Evolutionary conservation across 1,139 yeast species (phyloP), one percentile per base, ranked within the genome.

Genomic region (Sugiyamaella paludigena): DNA sequence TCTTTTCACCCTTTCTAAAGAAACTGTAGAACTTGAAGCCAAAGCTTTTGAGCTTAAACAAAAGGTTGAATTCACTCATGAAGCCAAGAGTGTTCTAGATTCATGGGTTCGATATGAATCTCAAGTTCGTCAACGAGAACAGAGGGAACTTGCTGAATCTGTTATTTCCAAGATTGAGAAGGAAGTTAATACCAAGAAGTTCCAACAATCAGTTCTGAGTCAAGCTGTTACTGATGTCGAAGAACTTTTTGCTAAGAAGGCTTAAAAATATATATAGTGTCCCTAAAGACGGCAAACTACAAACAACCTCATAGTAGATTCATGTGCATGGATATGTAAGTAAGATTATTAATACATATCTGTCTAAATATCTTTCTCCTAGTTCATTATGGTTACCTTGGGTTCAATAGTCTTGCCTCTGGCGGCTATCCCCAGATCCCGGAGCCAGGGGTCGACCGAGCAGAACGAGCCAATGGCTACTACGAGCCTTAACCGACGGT

Each of bases 71-170:
- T 81, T 88, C 63, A 92, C 95, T 54, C 64, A 76, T 55, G 96
- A 89, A 78, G 98, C 98, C 67, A 89, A 86, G 78, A 75, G 95
- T 52, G 95, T 92, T 54, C 83, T 92, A 70, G 98, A 92, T 75
- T 88, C 98, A 33, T 92, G 98, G 98, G 98, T 89, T 64, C 88
- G 98, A 83, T 88, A 87, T 74, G 98, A 92, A 79, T 85, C 88
- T 62, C 91, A 88, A 70, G 94, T 91, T 65, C 92, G 98, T 78
- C 96, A 88, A 79, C 76, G 84, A 68, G 96, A 92, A 79, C 98
- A 92, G 79, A 81, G 83, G 72, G 96, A 88, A 74, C 82, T 92
- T 67, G 83, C 95, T 48, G 77, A 85, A 70, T 70, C 91, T 52
- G 96, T 92, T 60, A 85, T 89, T 68, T 77, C 88, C 53, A 89